Conservation (phyloP, 2,329 filamentous ascomycete species). For the Xylariaceae sp. region DNA sequence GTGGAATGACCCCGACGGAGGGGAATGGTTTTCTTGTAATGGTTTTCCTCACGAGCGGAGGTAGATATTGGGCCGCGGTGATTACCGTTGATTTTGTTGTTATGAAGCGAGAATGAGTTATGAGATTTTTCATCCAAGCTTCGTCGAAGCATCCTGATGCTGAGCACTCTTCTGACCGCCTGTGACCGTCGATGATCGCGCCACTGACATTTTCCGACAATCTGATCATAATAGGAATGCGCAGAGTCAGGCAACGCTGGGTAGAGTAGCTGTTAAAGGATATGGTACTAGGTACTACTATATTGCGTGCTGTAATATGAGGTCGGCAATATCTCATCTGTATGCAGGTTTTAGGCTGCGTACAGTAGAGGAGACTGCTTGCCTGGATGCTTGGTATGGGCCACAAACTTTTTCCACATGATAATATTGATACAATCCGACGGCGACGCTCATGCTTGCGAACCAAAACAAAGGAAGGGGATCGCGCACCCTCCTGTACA, state of each 20-base stretch:
- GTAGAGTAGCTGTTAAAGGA: neutral
- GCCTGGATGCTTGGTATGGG: constrained; percentile 5
- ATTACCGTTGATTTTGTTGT: neutral
- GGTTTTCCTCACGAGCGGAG: neutral
- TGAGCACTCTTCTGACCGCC: neutral
- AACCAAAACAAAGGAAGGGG: constrained; percentile 16
- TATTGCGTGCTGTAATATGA: constrained; percentile 10
- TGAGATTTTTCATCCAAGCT: neutral
- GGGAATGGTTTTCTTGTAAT: neutral
- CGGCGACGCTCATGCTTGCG: constrained; percentile 6
- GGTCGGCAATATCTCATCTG: constrained; percentile 15
- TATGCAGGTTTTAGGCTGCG: constrained; percentile 8
- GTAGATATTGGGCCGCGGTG: neutral
- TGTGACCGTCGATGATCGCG: neutral
- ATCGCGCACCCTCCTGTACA: constrained; percentile 15
- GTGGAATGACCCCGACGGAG: neutral
- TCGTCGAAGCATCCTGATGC: neutral
- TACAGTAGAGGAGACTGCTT: constrained; percentile 8
- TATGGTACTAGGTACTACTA: constrained; percentile 11
- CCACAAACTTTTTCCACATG: constrained; percentile 13
- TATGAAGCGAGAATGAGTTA: neutral
- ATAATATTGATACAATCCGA: constrained; percentile 17
- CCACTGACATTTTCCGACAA: neutral
- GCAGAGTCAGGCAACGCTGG: neutral
- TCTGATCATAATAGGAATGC: neutral